phyloP scores from a whole-genome alignment of 108 stramenopile species.

The Discostella stelligeroides region DNA sequence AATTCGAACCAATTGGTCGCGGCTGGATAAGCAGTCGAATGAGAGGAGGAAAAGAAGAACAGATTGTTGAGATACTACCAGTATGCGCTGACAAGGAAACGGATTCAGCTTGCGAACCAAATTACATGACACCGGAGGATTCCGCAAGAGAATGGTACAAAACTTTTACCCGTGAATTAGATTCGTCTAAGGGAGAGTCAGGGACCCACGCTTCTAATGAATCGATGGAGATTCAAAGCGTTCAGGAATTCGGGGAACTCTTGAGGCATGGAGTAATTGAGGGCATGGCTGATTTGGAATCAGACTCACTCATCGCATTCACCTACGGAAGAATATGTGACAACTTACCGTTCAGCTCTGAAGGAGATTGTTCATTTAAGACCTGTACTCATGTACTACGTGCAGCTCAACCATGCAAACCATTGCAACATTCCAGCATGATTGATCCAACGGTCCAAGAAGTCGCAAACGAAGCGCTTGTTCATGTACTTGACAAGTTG shows the following conservation, averaged over 20 bases:
- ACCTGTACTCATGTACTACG: slow-evolving; percentile 58
- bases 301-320: slow-evolving; percentile 60
- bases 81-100: slow-evolving; percentile 32
- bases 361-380: slow-evolving; percentile 58
- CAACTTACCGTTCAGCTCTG: slow-evolving; percentile 54
- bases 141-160: slow-evolving; percentile 70
- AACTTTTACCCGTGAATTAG: slow-evolving; percentile 20
- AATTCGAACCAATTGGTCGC: slow-evolving; percentile 56
- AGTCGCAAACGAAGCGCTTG: slow-evolving; percentile 43
- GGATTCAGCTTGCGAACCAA: slow-evolving; percentile 8
- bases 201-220: slow-evolving; percentile 19
- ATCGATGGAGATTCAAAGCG: slow-evolving; percentile 27
- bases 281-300: slow-evolving; percentile 51
- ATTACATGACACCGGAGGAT: slow-evolving; percentile 58
- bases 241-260: slow-evolving; percentile 56
- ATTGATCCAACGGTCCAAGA: slow-evolving; percentile 58
- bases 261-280: slow-evolving; percentile 44
- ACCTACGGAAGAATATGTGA: slow-evolving; percentile 59
- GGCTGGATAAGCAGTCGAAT: slow-evolving; percentile 91
- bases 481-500: slow-evolving; percentile 24
- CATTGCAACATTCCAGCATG: slow-evolving; percentile 8
- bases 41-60: slow-evolving; percentile 87
- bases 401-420: slow-evolving; percentile 16
- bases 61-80: slow-evolving; percentile 67
- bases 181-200: background rate